phyloP scores from a whole-genome alignment of 2,329 filamentous ascomycete genomes.

The Fusarium dimerum region DNA sequence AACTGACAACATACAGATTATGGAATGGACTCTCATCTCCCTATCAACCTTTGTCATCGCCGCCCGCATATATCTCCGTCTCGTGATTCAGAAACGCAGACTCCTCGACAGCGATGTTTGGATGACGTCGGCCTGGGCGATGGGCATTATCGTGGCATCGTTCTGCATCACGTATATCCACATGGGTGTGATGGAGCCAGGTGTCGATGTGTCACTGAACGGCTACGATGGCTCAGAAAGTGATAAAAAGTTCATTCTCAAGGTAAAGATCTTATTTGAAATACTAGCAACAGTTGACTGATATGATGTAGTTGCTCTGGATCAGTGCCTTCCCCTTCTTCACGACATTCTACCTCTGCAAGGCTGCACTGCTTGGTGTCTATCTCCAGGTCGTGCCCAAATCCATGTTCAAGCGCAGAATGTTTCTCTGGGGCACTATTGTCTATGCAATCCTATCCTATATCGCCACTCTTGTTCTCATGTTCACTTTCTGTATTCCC shows the following conservation, averaged over 20 bases:
- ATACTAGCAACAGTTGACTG: background rate
- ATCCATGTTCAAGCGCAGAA: constrained; percentile 3
- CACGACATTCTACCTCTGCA: background rate
- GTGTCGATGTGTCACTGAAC: background rate
- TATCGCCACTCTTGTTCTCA: background rate
- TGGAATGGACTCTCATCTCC: background rate
- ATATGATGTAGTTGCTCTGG: constrained; percentile 1
- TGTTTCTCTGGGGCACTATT: constrained; percentile 1
- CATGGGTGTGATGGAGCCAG: background rate
- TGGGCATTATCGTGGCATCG: background rate
- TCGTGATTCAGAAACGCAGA: background rate
- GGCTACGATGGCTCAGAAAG: background rate
- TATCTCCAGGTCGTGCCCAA: constrained; percentile 2
- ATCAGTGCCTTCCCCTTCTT: background rate
- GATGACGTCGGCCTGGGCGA: background rate
- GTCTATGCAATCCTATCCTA: background rate
- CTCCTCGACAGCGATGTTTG: background rate
- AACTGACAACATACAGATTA: background rate
- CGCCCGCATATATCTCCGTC: background rate
- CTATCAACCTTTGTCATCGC: background rate
- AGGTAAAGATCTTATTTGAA: background rate
- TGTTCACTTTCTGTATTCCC: background rate
- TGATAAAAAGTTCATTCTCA: background rate
- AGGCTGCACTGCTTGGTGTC: background rate
- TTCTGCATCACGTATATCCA: background rate